Evolutionary conservation across 192 early-diverging fungal species (phyloP).

Genomic region (Coemansia sp.): DNA sequence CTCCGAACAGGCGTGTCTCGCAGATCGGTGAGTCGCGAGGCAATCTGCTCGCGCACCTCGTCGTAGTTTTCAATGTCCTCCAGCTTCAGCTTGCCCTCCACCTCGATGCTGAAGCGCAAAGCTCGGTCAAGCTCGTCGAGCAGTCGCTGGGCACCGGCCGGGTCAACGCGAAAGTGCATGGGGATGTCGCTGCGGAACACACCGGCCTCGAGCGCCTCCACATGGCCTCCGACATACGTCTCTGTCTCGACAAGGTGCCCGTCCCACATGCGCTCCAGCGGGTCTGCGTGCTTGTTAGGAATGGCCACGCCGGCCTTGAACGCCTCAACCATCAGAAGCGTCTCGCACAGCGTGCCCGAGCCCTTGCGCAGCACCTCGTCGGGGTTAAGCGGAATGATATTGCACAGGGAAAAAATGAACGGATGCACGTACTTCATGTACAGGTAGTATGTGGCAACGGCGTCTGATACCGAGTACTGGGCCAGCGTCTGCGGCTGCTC

Average conservation of each 20-base stretch:
- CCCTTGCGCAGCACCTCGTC: conserved; percentile 97
- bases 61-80: conserved; percentile 87
- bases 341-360: conserved; percentile 94
- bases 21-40: conserved; percentile 63
- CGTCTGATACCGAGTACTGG: conserved; percentile 99
- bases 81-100: conserved; percentile 72
- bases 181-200: conserved; percentile 94
- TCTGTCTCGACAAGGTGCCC: conserved; percentile 89
- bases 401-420: conserved; percentile 99
- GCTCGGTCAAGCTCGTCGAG: conserved; percentile 91
- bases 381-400: conserved; percentile 95
- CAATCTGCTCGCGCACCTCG: conserved; percentile 71
- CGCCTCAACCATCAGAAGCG: conserved; percentile 94
- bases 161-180: conserved; percentile 76
- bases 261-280: conserved; percentile 74
- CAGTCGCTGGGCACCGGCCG: conserved; percentile 74
- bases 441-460: conserved; percentile 97
- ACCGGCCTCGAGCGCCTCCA: conserved; percentile 98
- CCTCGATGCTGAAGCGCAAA: conserved; percentile 81
- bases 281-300: conserved; percentile 93
- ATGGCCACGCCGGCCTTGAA: conserved; percentile 86
- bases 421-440: conserved; percentile 99
- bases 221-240: conserved; percentile 98
- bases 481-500: conserved; percentile 91
- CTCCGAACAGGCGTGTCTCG: conserved; percentile 74